Evolutionary conservation across 768 basidiomycete species (phyloP), one percentile per base, ranked within the genome.

Genomic region (Harrya chromipes): DNA sequence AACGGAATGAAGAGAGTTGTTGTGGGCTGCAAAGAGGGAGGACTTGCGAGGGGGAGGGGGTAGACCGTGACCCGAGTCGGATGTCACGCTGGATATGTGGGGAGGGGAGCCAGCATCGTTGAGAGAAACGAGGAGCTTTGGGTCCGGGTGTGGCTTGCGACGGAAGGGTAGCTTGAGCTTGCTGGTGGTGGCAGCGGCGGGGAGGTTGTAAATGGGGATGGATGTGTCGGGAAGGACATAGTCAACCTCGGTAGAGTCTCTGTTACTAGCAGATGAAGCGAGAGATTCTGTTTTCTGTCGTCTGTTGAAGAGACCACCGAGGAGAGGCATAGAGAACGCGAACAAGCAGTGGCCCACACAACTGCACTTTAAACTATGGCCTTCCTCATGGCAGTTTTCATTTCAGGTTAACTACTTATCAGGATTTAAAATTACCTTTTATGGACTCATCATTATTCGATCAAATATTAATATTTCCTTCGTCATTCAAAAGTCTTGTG

Each of bases 1-100:
- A 24, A 83, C 83, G 16, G 85, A 58, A 66, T 66, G 21, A 76
- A 76, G 59, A 0, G 59, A 59, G 8, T 80, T 83, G 21, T 68
- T 77, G 56, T 83, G 78, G 6, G 76, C 74, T 10, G 75, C 78
- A 64, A 88, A 87, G 47, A 87, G 74, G 37, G 82, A 76, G 2
- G 81, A 82, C 59, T 81, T 81, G 19, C 78, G 76, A 1, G 84
- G 84, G 1, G 85, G 83, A 4, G 82, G 83, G 29, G 74, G 75
- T 23, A 72, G 55, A 21, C 70, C 71, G 17, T 68, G 59, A 14
- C 77, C 79, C 4, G 72, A 64, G 44, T 80, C 78, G 37, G 79
- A 76, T 6, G 67, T 70, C 6, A 71, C 68, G 43, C 68, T 60
- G 6, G 69, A 73, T 72, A 52, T 60, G 63, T 46, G 63, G 54